phyloP scores from a whole-genome alignment of 441 rosid species.

The Breynia disticha region DNA sequence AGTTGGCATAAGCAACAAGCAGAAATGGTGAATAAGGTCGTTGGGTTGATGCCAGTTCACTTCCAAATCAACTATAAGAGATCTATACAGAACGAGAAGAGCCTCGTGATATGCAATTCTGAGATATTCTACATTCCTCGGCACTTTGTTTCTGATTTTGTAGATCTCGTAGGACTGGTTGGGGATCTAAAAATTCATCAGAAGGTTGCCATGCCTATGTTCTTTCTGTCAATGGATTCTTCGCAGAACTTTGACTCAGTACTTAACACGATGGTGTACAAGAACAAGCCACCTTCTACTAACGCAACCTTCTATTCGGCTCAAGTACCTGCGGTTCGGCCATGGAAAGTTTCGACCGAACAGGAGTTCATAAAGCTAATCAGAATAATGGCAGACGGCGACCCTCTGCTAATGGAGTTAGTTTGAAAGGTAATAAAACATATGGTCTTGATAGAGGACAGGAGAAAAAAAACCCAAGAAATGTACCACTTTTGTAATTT shows the following conservation, averaged over 20 bases:
- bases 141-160: slow-evolving; percentile 44
- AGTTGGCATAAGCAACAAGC: slow-evolving; percentile 70
- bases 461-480: too few relatives aligned
- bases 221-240: slow-evolving; percentile 76
- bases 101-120: slow-evolving; percentile 59
- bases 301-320: slow-evolving; percentile 59
- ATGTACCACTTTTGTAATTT: slow-evolving; percentile 33
- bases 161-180: slow-evolving; percentile 69
- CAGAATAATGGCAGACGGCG: slow-evolving; percentile 82
- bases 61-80: slow-evolving; percentile 85
- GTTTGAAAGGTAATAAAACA: slow-evolving; percentile 38
- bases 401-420: slow-evolving; percentile 82
- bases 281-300: slow-evolving; percentile 36
- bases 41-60: slow-evolving; percentile 71
- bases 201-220: slow-evolving; percentile 80
- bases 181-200: slow-evolving; percentile 61
- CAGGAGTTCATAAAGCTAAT: slow-evolving; percentile 83
- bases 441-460: slow-evolving; percentile 11
- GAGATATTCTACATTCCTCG: slow-evolving; percentile 83
- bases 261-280: slow-evolving; percentile 60
- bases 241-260: slow-evolving; percentile 65
- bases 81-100: slow-evolving; percentile 35
- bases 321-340: slow-evolving; percentile 74
- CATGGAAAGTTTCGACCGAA: slow-evolving; percentile 71
- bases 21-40: slow-evolving; percentile 52